A percentile compares a stretch with the other conserved stretches of the same genome.
These are phyloP conservation scores for Fraxinus baroniana DNA, from an alignment of 305 asterid species.

Conservation along the genomic window DNA sequence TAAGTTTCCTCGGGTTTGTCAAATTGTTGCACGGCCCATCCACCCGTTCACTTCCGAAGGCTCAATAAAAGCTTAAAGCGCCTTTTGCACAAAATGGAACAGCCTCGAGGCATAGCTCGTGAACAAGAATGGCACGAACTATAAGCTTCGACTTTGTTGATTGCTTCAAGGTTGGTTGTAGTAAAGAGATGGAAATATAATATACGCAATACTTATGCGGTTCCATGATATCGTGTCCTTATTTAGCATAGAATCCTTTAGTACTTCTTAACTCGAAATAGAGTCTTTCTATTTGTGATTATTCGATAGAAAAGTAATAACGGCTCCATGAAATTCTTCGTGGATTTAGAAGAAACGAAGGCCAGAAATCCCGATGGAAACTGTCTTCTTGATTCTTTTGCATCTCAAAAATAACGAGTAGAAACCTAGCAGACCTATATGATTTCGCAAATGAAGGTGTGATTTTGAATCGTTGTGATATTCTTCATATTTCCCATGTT, in stretches of 20 bases:
- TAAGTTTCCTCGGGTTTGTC: conserved; percentile 56
- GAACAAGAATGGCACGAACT: background rate
- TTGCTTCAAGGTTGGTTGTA: background rate
- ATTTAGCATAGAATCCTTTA: background rate
- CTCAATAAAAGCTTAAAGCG: conserved; percentile 24
- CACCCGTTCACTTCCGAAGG: conserved; percentile 39
- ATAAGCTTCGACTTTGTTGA: background rate
- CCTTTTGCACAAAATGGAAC: background rate
- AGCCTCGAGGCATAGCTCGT: background rate
- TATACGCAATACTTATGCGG: background rate
- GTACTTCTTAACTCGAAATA: background rate
- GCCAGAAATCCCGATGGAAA: background rate
- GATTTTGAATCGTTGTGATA: background rate
- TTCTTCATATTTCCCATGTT: background rate
- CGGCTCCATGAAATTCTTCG: background rate
- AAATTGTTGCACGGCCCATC: conserved; percentile 52
- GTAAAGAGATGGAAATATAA: background rate
- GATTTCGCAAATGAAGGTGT: background rate
- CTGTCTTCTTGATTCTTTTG: background rate
- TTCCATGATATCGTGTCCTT: background rate
- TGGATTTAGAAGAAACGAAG: background rate
- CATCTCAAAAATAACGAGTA: background rate
- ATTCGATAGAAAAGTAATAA: background rate
- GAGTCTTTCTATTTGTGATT: background rate
- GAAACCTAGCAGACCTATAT: background rate